Conservation (phyloP, 768 basidiomycete genomes). For the Rhizopogon sp. region DNA sequence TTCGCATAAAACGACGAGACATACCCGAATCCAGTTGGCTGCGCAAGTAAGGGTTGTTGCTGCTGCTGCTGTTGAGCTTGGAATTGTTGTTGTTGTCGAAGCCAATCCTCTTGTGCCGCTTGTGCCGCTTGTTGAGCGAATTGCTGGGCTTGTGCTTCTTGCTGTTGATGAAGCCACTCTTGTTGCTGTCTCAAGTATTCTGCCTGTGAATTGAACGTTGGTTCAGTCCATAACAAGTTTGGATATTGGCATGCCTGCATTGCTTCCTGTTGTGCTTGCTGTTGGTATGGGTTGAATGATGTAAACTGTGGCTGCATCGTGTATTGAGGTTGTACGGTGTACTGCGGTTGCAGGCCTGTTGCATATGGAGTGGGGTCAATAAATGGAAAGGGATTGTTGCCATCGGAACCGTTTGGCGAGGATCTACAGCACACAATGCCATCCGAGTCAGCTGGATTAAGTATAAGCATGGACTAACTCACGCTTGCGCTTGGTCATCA, state of each 20-base stretch:
- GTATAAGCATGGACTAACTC: conserved; percentile 24
- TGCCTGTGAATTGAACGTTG: conserved; percentile 22
- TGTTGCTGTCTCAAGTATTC: conserved; percentile 50
- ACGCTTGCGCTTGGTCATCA: conserved; percentile 83
- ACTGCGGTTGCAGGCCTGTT: conserved; percentile 65
- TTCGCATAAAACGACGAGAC: conserved; percentile 14
- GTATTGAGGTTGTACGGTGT: conserved; percentile 74
- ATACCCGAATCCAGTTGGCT: conserved; percentile 77
- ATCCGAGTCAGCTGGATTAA: conserved; percentile 1
- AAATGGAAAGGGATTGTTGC: conserved; percentile 54
- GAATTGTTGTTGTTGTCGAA: conserved; percentile 56
- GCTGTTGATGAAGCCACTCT: conserved; percentile 69
- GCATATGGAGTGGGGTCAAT: conserved; percentile 58
- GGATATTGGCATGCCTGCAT: conserved; percentile 42
- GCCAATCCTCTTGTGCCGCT: conserved; percentile 49
- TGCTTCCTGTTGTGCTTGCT: conserved; percentile 88
- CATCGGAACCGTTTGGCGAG: conserved; percentile 23
- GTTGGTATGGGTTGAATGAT: conserved; percentile 91
- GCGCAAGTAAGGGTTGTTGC: conserved; percentile 39
- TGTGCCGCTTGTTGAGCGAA: conserved; percentile 36
- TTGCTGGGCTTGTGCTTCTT: conserved; percentile 38
- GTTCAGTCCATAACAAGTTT: neutral
- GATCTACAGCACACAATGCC: conserved; percentile 17
- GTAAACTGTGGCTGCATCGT: conserved; percentile 81
- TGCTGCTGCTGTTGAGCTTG: conserved; percentile 36